A percentile compares a stretch with the other conserved stretches of the same genome.
Conservation (phyloP, 1,284 basidiomycete genomes). For the Papiliotrema laurentii region DNA sequence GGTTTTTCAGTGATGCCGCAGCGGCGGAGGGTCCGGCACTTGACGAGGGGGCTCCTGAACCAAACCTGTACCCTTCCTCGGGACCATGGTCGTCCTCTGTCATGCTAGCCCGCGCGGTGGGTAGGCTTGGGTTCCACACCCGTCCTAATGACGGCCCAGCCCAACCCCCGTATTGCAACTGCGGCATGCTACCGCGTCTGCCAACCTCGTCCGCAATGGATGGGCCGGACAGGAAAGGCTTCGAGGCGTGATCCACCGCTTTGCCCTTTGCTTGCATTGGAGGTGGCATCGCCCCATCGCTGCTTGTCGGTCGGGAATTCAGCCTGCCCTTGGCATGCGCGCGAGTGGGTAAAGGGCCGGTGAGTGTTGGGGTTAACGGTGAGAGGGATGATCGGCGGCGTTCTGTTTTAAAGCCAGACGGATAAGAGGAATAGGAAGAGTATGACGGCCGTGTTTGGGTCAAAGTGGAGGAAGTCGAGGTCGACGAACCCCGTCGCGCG, state of each 20-base stretch:
- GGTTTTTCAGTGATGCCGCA: constrained; percentile 11
- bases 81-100: constrained; percentile 18
- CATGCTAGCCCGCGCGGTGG: constrained; percentile 26
- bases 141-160: constrained; percentile 13
- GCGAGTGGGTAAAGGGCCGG: constrained; percentile 34
- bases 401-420: constrained; percentile 12
- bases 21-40: constrained; percentile 15
- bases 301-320: constrained; percentile 19
- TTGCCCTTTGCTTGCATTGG: constrained; percentile 13
- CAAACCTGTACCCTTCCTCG: constrained; percentile 35
- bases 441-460: constrained; percentile 27
- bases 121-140: constrained; percentile 27
- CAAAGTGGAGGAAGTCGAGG: constrained; percentile 37
- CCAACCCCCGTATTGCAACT: constrained; percentile 34
- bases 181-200: constrained; percentile 38
- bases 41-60: constrained; percentile 11
- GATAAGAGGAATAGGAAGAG: not conserved
- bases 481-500: constrained; percentile 19
- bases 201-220: constrained; percentile 4
- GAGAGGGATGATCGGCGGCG: constrained; percentile 35
- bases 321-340: constrained; percentile 25
- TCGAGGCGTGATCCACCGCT: constrained; percentile 8
- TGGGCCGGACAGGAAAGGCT: not conserved
- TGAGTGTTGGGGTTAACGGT: constrained; percentile 28
- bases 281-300: constrained; percentile 13